phyloP scores from a whole-genome alignment of 306 rosid species.

The Cicer yamashitae region DNA sequence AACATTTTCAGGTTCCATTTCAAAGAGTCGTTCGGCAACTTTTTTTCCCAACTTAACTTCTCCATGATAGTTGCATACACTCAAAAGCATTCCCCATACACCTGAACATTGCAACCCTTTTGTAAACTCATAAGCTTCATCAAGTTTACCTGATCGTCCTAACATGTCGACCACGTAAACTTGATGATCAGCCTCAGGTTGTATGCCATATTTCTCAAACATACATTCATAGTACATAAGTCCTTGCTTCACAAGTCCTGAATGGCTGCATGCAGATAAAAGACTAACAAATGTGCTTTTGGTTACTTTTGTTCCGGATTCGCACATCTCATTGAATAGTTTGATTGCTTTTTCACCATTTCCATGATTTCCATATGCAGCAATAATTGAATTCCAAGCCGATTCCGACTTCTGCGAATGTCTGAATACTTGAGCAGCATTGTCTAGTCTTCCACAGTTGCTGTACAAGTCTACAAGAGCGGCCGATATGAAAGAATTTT shows the following conservation, averaged over 20 bases:
- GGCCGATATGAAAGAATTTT: conserved; percentile 57
- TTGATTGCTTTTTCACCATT: conserved; percentile 57
- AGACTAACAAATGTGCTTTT: conserved; percentile 66
- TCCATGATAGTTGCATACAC: conserved; percentile 69
- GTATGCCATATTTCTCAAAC: conserved; percentile 52
- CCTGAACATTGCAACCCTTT: conserved; percentile 50
- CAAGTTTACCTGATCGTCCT: conserved; percentile 59
- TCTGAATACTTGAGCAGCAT: conserved; percentile 54
- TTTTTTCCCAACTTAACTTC: conserved; percentile 59
- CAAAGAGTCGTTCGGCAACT: conserved; percentile 57
- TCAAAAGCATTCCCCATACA: conserved; percentile 65
- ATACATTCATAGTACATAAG: conserved; percentile 52
- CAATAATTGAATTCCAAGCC: conserved; percentile 65
- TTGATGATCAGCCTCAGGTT: conserved; percentile 62
- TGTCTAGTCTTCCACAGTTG: conserved; percentile 61
- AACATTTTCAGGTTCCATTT: conserved; percentile 61
- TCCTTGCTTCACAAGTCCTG: conserved; percentile 59
- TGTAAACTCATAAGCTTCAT: conserved; percentile 57
- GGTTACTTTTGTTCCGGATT: conserved; percentile 51
- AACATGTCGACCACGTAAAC: conserved; percentile 62
- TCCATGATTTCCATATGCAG: conserved; percentile 63
- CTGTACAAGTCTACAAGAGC: conserved; percentile 65
- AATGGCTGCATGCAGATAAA: conserved; percentile 69
- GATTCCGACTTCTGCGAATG: conserved; percentile 57
- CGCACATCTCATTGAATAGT: conserved; percentile 54